phyloP scores from a whole-genome alignment of 768 basidiomycete species.

The Solioccasus polychromus region DNA sequence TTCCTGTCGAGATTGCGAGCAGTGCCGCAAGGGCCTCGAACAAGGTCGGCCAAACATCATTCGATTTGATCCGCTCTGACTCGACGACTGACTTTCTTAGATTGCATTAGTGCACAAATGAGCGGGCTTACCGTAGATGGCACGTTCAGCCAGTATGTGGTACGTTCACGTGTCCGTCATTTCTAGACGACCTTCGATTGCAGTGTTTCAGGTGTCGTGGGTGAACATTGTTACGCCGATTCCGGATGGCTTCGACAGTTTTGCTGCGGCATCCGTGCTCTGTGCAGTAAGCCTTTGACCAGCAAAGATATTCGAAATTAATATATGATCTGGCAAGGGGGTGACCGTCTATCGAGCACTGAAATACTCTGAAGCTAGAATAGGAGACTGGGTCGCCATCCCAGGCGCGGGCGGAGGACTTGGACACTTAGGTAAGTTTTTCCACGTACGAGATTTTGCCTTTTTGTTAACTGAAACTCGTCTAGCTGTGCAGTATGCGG shows the following conservation, averaged over 20 bases:
- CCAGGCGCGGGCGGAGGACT: constrained; percentile 82
- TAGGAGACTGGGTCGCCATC: constrained; percentile 75
- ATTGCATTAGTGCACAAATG: constrained; percentile 56
- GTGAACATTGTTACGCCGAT: constrained; percentile 76
- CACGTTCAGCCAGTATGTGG: constrained; percentile 70
- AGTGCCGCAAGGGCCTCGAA: constrained; percentile 73
- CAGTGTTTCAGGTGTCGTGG: constrained; percentile 55
- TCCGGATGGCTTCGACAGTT: constrained; percentile 63
- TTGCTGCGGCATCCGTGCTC: constrained; percentile 70
- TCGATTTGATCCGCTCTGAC: neutral
- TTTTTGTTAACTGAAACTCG: neutral
- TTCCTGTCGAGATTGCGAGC: constrained; percentile 72
- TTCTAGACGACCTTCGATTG: neutral
- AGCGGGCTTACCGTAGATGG: constrained; percentile 78
- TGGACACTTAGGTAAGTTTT: constrained; percentile 63
- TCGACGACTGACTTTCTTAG: constrained; percentile 25
- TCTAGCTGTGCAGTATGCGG: constrained; percentile 77
- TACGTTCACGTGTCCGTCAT: constrained; percentile 24
- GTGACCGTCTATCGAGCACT: constrained; percentile 86
- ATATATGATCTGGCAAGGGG: too few species aligned
- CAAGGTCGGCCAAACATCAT: constrained; percentile 48
- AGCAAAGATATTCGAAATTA: too few species aligned
- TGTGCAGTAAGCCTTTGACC: constrained; percentile 51
- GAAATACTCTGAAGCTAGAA: constrained; percentile 61
- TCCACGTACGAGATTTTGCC: neutral